phyloP scores from a whole-genome alignment of 495 filamentous ascomycete genomes.

The Penicillium subrubescens region DNA sequence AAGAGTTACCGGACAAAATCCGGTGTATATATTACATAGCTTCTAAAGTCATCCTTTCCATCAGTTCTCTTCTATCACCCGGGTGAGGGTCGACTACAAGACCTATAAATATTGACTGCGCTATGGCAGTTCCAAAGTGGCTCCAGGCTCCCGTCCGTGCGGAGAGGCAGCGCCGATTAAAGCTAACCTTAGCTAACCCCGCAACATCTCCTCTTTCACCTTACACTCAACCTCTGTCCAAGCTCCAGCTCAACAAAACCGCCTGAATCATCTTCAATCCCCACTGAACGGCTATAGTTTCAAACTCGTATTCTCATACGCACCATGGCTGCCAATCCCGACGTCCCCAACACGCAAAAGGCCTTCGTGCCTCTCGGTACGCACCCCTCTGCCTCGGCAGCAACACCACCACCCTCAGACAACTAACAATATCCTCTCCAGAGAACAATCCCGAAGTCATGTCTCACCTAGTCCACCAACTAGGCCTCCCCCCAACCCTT shows the following conservation, averaged over 20 bases:
- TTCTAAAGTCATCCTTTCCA: too few relatives aligned
- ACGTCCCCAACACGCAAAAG: conserved; percentile 44
- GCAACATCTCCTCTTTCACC: conserved; percentile 4
- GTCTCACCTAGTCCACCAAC: conserved; percentile 70
- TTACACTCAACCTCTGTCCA: conserved; percentile 1
- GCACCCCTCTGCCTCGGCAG: background rate
- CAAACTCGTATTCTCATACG: background rate
- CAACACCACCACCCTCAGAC: background rate
- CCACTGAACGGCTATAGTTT: background rate
- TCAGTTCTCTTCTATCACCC: background rate
- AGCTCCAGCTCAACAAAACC: background rate
- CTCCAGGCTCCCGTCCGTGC: background rate
- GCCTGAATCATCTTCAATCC: background rate
- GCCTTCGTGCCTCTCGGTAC: conserved; percentile 54
- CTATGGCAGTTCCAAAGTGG: background rate
- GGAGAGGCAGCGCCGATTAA: conserved; percentile 7
- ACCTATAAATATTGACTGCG: too few relatives aligned
- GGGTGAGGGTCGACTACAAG: background rate
- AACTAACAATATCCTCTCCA: conserved; percentile 26
- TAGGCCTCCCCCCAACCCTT: conserved; percentile 68
- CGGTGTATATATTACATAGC: too few relatives aligned
- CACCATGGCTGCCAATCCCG: conserved; percentile 41
- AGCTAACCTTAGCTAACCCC: conserved; percentile 9
- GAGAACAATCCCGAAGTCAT: conserved; percentile 81
- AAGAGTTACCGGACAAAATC: too few relatives aligned